Percentiles rank a stretch among this genome's conserved stretches.
Evolutionary conservation across 2,329 filamentous ascomycete species (phyloP).

Genomic region (Ophiostoma australiae): DNA sequence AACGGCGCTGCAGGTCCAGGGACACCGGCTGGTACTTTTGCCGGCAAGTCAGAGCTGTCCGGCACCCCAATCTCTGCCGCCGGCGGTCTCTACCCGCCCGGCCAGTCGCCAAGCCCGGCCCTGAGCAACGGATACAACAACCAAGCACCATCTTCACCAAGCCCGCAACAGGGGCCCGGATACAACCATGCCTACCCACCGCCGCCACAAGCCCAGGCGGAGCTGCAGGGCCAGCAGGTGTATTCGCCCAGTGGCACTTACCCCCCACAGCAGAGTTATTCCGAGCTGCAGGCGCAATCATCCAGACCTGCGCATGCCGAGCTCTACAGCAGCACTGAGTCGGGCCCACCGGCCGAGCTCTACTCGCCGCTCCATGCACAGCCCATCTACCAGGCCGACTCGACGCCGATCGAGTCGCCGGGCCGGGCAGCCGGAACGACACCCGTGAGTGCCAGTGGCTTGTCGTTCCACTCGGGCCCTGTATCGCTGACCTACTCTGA

Average conservation of each 20-base stretch:
- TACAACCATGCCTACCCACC: neutral
- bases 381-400: slow-evolving; percentile 26
- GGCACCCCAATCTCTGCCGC: slow-evolving; percentile 26
- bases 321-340: slow-evolving; percentile 27
- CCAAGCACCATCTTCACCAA: neutral
- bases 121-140: slow-evolving; percentile 26
- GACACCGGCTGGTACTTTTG: slow-evolving; percentile 25
- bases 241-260: slow-evolving; percentile 21
- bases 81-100: slow-evolving; percentile 14
- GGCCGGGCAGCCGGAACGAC: neutral
- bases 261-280: slow-evolving; percentile 16
- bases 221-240: slow-evolving; percentile 30
- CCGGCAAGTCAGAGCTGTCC: slow-evolving; percentile 34
- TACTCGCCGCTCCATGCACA: slow-evolving; percentile 22
- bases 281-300: slow-evolving; percentile 31
- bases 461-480: slow-evolving; percentile 38
- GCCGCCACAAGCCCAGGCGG: slow-evolving; percentile 23
- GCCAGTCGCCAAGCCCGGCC: slow-evolving; percentile 33
- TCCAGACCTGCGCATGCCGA: slow-evolving; percentile 27
- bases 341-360: slow-evolving; percentile 21
- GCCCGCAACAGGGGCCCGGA: neutral
- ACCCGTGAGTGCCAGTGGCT: slow-evolving; percentile 17
- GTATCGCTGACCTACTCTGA: slow-evolving; percentile 35
- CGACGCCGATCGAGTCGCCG: slow-evolving; percentile 23
- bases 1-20: neutral